Conservation (phyloP, 306 rosid genomes). For the Glycyrrhiza uralensis region DNA sequence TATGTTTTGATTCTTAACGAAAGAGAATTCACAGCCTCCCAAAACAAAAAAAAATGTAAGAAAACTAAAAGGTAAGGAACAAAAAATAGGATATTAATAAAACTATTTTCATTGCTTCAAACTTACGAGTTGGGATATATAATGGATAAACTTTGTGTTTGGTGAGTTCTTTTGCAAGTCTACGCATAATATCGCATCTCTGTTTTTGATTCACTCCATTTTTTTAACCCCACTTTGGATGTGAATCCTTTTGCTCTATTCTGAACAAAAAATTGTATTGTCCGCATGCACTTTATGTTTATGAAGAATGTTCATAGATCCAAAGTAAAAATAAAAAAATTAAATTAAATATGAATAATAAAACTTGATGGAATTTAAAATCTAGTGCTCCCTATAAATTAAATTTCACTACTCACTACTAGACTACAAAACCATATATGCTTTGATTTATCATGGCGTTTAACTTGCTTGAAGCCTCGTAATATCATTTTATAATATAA, state of each 20-base stretch:
- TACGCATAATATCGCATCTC: not conserved
- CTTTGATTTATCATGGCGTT: not conserved
- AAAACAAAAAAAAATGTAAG: not conserved
- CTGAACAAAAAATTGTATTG: not conserved
- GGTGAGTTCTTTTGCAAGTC: not conserved
- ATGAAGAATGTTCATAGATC: not conserved
- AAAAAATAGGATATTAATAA: not conserved
- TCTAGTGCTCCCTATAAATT: not conserved
- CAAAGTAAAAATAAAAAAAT: not conserved
- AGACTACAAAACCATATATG: not conserved
- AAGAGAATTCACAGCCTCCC: not conserved
- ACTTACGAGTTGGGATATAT: not conserved
- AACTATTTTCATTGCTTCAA: not conserved
- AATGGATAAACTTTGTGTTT: not conserved
- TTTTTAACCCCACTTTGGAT: not conserved
- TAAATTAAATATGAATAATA: not conserved
- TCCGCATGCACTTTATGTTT: not conserved
- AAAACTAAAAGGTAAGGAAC: not conserved
- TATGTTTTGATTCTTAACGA: not conserved
- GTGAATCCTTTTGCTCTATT: constrained; percentile 6
- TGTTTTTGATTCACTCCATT: not conserved
- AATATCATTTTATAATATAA: not conserved
- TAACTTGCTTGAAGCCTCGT: not conserved
- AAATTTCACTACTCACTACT: not conserved
- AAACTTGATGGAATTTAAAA: not conserved